phyloP scores from a whole-genome alignment of 2,329 filamentous ascomycete genomes.

The Dactylellina sp. region DNA sequence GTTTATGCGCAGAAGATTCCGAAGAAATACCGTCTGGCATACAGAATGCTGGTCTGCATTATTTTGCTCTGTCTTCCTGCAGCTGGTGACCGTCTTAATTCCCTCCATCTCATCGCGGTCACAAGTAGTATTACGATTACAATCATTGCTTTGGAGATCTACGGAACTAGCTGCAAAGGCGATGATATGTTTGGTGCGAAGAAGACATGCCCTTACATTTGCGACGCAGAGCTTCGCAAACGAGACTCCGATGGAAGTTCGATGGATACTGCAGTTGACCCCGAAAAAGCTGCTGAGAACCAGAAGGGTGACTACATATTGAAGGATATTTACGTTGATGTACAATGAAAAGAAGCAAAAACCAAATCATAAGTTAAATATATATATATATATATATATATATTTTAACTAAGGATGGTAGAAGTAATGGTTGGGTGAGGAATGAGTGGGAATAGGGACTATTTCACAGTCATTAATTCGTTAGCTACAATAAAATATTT shows the following conservation, averaged over 20 bases:
- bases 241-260: slow-evolving; percentile 28
- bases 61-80: slow-evolving; percentile 70
- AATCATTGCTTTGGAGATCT: slow-evolving; percentile 68
- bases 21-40: slow-evolving; percentile 68
- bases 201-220: slow-evolving; percentile 64
- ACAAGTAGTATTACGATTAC: slow-evolving; percentile 66
- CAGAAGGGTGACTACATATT: slow-evolving; percentile 36
- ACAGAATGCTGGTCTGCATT: slow-evolving; percentile 68
- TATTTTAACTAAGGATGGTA: no score
- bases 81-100: slow-evolving; percentile 65
- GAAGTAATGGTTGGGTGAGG: no score
- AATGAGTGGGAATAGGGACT: no score
- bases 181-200: slow-evolving; percentile 66
- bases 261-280: slow-evolving; percentile 31
- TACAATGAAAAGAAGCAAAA: no score
- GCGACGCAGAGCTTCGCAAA: slow-evolving; percentile 42
- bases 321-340: slow-evolving; percentile 43
- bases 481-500: not conserved
- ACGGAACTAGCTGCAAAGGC: slow-evolving; percentile 66
- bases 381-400: no score
- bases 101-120: slow-evolving; percentile 66
- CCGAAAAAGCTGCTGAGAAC: slow-evolving; percentile 26
- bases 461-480: no score
- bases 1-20: slow-evolving; percentile 67
- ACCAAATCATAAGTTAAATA: no score